phyloP scores from a whole-genome alignment of 495 filamentous ascomycete genomes.

The Penicillium cosmopolitanum region DNA sequence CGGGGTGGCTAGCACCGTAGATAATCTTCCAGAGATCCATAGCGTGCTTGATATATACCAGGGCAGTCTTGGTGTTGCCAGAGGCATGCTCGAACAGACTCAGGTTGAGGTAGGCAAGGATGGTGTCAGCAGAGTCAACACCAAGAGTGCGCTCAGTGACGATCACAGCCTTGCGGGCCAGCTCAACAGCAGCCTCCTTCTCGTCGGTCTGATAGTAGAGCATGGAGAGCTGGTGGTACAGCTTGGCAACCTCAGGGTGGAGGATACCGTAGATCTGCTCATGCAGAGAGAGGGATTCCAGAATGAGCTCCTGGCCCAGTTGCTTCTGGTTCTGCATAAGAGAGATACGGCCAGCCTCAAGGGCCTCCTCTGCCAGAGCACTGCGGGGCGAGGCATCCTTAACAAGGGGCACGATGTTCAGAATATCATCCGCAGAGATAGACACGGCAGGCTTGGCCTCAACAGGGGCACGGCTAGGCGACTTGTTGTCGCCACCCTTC shows the following conservation, averaged over 20 bases:
- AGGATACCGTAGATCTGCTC: conserved; percentile 99
- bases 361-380: conserved; percentile 88
- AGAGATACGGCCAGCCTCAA: conserved; percentile 93
- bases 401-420: conserved; percentile 89
- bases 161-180: conserved; percentile 94
- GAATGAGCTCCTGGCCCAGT: conserved; percentile 90
- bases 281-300: conserved; percentile 93
- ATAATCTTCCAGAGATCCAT: conserved; percentile 97
- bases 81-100: conserved; percentile 92
- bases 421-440: conserved; percentile 82
- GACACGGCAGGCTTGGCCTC: conserved; percentile 48
- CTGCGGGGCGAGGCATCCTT: conserved; percentile 92
- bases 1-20: conserved; percentile 90
- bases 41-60: conserved; percentile 88
- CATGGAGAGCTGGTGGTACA: conserved; percentile 93
- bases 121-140: conserved; percentile 90
- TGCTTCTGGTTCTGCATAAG: conserved; percentile 94
- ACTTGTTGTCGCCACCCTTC: conserved; percentile 55
- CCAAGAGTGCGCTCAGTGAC: conserved; percentile 94
- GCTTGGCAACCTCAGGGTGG: conserved; percentile 93
- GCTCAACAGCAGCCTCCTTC: conserved; percentile 91
- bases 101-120: conserved; percentile 93
- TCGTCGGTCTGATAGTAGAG: conserved; percentile 95
- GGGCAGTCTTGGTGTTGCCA: conserved; percentile 80
- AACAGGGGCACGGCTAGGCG: conserved; percentile 50